phyloP scores from a whole-genome alignment of 495 filamentous ascomycete genomes.

The Podospora bellae-mahoneyi region DNA sequence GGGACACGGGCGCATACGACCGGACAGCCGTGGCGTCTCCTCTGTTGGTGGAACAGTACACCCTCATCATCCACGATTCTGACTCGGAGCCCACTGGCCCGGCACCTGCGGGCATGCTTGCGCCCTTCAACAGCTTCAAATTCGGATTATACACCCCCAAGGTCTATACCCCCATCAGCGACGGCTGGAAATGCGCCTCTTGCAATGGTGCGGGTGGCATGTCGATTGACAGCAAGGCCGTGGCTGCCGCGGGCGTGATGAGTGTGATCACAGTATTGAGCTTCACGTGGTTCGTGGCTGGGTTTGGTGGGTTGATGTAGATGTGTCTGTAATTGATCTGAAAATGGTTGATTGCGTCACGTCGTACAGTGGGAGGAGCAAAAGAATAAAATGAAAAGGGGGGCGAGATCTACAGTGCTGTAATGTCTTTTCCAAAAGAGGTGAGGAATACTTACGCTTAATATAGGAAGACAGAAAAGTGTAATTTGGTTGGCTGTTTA shows the following conservation, averaged over 20 bases:
- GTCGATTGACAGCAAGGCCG: constrained; percentile 56
- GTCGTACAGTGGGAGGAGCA: not conserved
- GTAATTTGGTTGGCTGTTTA: constrained; percentile 13
- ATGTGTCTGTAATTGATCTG: not conserved
- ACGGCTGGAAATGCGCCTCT: constrained; percentile 59
- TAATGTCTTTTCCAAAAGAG: not conserved
- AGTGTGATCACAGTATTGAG: constrained; percentile 69
- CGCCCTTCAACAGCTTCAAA: constrained; percentile 55
- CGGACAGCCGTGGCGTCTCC: constrained; percentile 53
- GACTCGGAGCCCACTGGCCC: constrained; percentile 57
- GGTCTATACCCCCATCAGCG: constrained; percentile 57
- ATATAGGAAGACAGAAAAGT: constrained; percentile 12
- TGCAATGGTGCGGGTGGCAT: constrained; percentile 68
- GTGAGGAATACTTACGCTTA: not conserved
- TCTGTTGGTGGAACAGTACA: constrained; percentile 73
- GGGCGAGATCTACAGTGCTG: not conserved
- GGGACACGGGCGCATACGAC: constrained; percentile 78
- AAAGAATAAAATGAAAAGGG: not conserved
- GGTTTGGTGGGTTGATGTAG: constrained; percentile 54
- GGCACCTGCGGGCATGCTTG: constrained; percentile 69
- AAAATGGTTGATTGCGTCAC: not conserved
- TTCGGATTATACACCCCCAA: constrained; percentile 83
- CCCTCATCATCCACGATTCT: constrained; percentile 77
- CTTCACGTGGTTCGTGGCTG: constrained; percentile 85
- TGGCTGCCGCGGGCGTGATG: constrained; percentile 75